These are phyloP conservation scores for Coleophoma cylindrospora DNA, from an alignment of 2,329 filamentous ascomycete species.

Conservation along the genomic window DNA sequence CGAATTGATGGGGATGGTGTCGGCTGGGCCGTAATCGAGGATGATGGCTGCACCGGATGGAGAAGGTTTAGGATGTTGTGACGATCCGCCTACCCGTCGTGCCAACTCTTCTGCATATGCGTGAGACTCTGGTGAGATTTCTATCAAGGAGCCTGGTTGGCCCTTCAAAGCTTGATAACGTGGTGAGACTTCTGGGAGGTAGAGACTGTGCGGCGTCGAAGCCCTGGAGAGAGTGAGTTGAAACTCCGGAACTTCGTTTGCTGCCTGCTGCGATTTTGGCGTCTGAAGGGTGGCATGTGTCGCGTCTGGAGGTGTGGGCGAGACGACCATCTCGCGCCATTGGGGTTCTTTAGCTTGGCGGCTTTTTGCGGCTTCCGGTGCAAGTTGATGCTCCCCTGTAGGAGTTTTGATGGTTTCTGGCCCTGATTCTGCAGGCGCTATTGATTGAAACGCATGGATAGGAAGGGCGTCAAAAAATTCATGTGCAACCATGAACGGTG, in stretches of 20 bases:
- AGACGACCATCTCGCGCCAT: conserved; percentile 81
- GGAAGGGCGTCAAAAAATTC: conserved; percentile 98
- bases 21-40: conserved; percentile 83
- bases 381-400: conserved; percentile 34
- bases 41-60: conserved; percentile 88
- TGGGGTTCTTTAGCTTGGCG: conserved; percentile 41
- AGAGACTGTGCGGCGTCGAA: conserved; percentile 75
- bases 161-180: conserved; percentile 74
- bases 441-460: conserved; percentile 88
- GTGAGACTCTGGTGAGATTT: conserved; percentile 84
- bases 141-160: conserved; percentile 67
- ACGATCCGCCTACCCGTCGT: conserved; percentile 70
- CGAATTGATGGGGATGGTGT: conserved; percentile 80
- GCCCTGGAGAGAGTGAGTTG: conserved; percentile 73
- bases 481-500: conserved; percentile 91
- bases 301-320: conserved; percentile 53
- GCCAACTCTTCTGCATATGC: conserved; percentile 80
- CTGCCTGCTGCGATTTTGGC: conserved; percentile 43
- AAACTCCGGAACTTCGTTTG: conserved; percentile 68
- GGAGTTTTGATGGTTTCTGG: conserved; percentile 32
- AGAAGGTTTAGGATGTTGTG: conserved; percentile 45
- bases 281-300: conserved; percentile 49
- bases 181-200: conserved; percentile 75
- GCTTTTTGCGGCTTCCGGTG: conserved; percentile 18
- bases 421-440: conserved; percentile 39